Conservation (phyloP, 2,329 filamentous ascomycete genomes). For the Colletotrichum liriopes region DNA sequence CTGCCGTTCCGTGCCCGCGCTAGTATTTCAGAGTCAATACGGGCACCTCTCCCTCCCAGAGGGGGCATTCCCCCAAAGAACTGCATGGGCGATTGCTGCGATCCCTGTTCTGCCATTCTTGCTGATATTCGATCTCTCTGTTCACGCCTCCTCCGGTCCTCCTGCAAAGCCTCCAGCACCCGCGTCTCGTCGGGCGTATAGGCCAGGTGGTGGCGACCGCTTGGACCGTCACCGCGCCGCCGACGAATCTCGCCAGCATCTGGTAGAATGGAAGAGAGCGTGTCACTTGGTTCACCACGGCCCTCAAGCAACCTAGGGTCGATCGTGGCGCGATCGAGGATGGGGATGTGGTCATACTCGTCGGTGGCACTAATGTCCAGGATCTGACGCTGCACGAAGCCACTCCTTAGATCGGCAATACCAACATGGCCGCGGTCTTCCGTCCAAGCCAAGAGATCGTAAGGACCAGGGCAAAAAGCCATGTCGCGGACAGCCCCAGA, state of each 20-base stretch:
- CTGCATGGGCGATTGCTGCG: conserved; percentile 26
- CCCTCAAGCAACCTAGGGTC: conserved; percentile 68
- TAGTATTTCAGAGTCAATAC: conserved; percentile 45
- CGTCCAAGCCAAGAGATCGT: conserved; percentile 93
- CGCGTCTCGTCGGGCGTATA: conserved; percentile 69
- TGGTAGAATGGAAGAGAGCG: conserved; percentile 46
- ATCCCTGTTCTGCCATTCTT: conserved; percentile 38
- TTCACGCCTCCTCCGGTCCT: conserved; percentile 67
- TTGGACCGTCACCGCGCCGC: conserved; percentile 29
- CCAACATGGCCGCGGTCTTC: conserved; percentile 87
- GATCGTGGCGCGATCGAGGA: conserved; percentile 70
- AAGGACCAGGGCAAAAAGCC: conserved; percentile 91
- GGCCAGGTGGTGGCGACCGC: conserved; percentile 56
- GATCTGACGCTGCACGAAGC: conserved; percentile 78
- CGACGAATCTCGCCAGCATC: conserved; percentile 46
- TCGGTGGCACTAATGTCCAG: conserved; percentile 74
- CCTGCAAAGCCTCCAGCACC: conserved; percentile 70
- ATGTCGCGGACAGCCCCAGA: conserved; percentile 90
- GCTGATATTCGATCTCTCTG: conserved; percentile 46
- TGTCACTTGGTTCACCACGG: conserved; percentile 61
- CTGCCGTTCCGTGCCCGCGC: conserved; percentile 53
- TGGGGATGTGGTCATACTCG: conserved; percentile 69
- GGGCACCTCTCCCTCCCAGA: conserved; percentile 21
- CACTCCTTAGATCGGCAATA: conserved; percentile 79
- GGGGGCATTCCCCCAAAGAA: conserved; percentile 17